A percentile compares a stretch with the other conserved stretches of the same genome.
These are phyloP conservation scores for Carex pumila DNA, from an alignment of 176 grass and related monocot genomes.

Conservation along the genomic window DNA sequence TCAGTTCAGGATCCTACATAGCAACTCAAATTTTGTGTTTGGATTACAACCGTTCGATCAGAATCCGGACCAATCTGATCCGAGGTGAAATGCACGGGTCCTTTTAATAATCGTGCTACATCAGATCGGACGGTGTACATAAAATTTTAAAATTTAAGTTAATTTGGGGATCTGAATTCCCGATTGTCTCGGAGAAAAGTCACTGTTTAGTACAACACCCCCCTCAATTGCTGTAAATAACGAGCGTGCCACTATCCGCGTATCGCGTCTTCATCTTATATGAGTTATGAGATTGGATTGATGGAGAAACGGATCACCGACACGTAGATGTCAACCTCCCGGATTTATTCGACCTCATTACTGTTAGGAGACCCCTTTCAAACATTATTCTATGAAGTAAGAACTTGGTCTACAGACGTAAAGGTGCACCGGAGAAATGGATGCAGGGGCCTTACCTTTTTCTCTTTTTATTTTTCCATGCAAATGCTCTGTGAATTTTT, in stretches of 20 bases:
- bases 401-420: not conserved
- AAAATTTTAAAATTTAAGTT: no score
- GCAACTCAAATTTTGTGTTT: no score
- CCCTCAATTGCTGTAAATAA: not conserved
- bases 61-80: no score
- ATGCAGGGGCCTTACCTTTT: not conserved
- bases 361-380: not conserved
- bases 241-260: not conserved
- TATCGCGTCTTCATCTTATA: not conserved
- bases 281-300: not conserved
- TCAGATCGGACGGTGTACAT: no score
- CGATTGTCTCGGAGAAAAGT: not conserved
- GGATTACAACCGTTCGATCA: no score
- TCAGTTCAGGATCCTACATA: no score
- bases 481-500: no score
- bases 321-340: not conserved
- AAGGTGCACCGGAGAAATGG: not conserved
- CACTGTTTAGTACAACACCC: not conserved
- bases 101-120: no score
- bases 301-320: not conserved
- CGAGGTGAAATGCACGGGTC: no score
- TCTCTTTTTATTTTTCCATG: no score
- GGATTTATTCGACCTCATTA: not conserved
- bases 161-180: no score
- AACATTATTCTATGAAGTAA: not conserved